These are phyloP conservation scores for Oemleria cerasiformis DNA, from an alignment of 306 rosid species.

Conservation along the genomic window DNA sequence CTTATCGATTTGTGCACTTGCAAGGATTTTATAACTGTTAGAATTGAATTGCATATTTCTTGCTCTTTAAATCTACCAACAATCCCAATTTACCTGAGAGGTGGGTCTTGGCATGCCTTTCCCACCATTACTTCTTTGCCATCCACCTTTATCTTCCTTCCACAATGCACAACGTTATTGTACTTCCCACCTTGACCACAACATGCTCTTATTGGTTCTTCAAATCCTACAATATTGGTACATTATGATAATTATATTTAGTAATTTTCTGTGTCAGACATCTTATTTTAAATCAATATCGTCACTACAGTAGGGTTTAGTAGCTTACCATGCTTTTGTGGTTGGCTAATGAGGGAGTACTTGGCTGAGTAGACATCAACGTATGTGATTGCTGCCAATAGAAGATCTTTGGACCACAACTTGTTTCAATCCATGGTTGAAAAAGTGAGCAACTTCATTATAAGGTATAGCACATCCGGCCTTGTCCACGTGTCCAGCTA, in stretches of 20 bases:
- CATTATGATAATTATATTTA: too few species aligned
- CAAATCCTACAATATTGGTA: conserved; percentile 7
- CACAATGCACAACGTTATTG: conserved; percentile 24
- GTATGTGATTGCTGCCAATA: conserved; percentile 49
- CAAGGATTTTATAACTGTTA: too few species aligned
- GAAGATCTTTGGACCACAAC: conserved; percentile 42
- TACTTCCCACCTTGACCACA: conserved; percentile 38
- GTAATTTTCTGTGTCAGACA: too few species aligned
- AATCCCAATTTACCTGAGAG: conserved; percentile 53
- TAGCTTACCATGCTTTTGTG: conserved; percentile 28
- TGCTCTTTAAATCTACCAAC: too few species aligned
- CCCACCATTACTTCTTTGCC: conserved; percentile 40
- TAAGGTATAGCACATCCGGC: conserved; percentile 49
- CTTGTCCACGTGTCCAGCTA: conserved; percentile 25
- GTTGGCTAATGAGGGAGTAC: conserved; percentile 30
- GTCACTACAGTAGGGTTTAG: too few species aligned
- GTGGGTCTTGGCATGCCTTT: conserved; percentile 50
- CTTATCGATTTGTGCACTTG: too few species aligned
- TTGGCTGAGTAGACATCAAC: conserved; percentile 44
- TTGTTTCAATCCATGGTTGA: conserved; percentile 50
- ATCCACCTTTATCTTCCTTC: conserved; percentile 24
- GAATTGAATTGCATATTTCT: too few species aligned
- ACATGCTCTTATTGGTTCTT: conserved; percentile 21
- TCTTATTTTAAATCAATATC: too few species aligned
- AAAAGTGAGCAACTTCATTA: conserved; percentile 51